phyloP scores from a whole-genome alignment of 2,329 filamentous ascomycete genomes.

The Zymoseptoria passerinii region DNA sequence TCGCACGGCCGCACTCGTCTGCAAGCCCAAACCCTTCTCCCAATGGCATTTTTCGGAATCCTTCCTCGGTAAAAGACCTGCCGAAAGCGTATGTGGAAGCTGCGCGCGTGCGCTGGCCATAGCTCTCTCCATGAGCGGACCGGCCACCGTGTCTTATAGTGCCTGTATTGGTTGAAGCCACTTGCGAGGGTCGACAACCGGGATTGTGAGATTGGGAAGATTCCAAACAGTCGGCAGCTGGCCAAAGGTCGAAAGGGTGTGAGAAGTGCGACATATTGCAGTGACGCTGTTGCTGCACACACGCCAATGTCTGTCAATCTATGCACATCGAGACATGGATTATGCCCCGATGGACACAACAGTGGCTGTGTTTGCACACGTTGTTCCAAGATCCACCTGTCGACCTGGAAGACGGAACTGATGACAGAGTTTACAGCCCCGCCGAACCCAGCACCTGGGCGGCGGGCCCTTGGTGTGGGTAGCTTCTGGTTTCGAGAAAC shows the following conservation, averaged over 20 bases:
- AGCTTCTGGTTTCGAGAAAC: background rate
- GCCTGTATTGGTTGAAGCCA: background rate
- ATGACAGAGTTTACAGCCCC: background rate
- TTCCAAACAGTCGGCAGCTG: background rate
- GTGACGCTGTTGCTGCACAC: background rate
- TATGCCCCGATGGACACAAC: background rate
- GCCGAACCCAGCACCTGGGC: background rate
- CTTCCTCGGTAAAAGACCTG: background rate
- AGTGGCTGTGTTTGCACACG: background rate
- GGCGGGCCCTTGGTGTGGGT: background rate
- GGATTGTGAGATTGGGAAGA: background rate
- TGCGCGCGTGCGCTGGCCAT: background rate
- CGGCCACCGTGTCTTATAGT: background rate
- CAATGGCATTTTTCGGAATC: background rate
- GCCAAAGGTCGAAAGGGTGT: background rate
- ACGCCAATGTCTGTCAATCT: background rate
- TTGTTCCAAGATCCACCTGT: background rate
- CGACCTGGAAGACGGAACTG: background rate
- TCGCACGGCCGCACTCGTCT: background rate
- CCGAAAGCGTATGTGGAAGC: background rate
- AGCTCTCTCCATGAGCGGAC: background rate
- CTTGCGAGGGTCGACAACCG: background rate
- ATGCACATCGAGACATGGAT: background rate
- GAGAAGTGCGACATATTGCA: background rate
- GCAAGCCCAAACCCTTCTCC: background rate